These are phyloP conservation scores for Aspergillus sparsus DNA, from an alignment of 495 filamentous ascomycete genomes.

Conservation along the genomic window DNA sequence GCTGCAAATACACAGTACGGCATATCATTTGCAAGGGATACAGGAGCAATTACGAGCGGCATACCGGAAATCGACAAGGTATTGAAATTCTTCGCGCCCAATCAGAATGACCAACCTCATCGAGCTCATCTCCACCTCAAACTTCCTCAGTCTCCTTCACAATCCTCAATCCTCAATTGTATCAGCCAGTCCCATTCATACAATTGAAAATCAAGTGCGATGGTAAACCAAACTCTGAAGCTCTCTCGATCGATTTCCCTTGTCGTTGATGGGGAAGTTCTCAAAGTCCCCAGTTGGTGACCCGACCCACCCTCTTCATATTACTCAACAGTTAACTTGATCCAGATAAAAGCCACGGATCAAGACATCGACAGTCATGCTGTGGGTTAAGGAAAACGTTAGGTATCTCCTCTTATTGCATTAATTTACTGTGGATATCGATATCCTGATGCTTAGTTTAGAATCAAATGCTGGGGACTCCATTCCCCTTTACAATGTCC, in stretches of 20 bases:
- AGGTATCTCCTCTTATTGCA: neutral
- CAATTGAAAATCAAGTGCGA: too few species aligned
- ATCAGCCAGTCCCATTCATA: too few species aligned
- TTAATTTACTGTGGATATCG: neutral
- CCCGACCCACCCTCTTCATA: neutral
- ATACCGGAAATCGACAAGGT: too few species aligned
- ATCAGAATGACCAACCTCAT: too few species aligned
- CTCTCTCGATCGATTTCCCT: neutral
- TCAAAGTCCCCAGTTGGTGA: neutral
- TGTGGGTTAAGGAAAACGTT: neutral
- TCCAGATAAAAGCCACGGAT: neutral
- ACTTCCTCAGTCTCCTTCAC: too few species aligned
- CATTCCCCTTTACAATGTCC: slow-evolving; percentile 80
- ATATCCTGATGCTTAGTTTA: neutral
- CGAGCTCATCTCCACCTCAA: too few species aligned
- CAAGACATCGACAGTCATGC: neutral
- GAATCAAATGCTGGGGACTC: slow-evolving; percentile 16
- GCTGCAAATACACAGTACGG: too few species aligned
- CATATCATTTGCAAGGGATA: too few species aligned
- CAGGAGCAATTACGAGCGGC: too few species aligned
- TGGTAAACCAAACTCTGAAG: too few species aligned
- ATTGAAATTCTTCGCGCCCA: too few species aligned
- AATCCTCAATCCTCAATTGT: too few species aligned
- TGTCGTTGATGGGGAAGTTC: neutral
- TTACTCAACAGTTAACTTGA: neutral